These are phyloP conservation scores for Blastocystis sp. DNA, from an alignment of 352 stramenopile species.

Conservation along the genomic window DNA sequence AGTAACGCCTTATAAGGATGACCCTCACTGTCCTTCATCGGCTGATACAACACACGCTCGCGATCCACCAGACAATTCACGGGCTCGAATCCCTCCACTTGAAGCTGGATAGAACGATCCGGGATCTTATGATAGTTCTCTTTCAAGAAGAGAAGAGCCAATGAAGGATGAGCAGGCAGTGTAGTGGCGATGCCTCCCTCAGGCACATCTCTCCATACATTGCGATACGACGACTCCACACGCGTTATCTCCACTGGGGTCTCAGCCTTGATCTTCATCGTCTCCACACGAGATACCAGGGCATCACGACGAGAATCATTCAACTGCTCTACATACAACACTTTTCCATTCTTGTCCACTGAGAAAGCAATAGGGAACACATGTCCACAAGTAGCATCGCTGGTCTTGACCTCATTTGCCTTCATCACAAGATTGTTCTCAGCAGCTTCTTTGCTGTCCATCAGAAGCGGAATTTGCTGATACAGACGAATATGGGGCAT, in stretches of 20 bases:
- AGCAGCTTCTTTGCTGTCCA: neutral
- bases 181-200: neutral
- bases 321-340: conserved; percentile 34
- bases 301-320: neutral
- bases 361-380: conserved; percentile 51
- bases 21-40: neutral
- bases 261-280: neutral
- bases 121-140: conserved; percentile 56
- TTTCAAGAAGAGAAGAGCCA: conserved; percentile 59
- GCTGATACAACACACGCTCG: conserved; percentile 36
- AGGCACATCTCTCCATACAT: neutral
- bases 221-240: neutral
- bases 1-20: neutral
- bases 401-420: neutral
- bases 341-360: neutral
- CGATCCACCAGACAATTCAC: conserved; percentile 39
- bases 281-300: neutral
- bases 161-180: conserved; percentile 56
- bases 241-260: neutral
- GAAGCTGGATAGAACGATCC: neutral
- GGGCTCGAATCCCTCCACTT: conserved; percentile 20
- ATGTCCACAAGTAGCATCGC: conserved; percentile 42
- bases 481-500: conserved; percentile 33
- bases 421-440: neutral
- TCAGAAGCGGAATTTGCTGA: conserved; percentile 4